Evolutionary conservation across 2,329 filamentous ascomycete species (phyloP).

Genomic region (Albifimbria verrucaria): DNA sequence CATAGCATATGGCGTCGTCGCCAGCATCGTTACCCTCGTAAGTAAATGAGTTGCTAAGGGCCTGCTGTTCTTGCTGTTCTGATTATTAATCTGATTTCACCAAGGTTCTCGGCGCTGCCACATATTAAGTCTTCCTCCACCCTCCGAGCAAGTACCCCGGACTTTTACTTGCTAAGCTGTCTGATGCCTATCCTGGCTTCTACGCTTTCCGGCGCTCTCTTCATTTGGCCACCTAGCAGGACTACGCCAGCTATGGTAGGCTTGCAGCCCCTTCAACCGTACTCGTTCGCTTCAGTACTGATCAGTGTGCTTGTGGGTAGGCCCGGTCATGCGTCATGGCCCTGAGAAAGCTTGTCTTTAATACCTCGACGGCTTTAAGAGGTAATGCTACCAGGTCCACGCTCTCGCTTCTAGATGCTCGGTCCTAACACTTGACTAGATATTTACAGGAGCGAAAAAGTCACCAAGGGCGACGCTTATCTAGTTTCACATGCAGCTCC

Average conservation of each 20-base stretch:
- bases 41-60: not conserved
- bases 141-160: not conserved
- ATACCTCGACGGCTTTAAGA: not conserved
- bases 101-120: not conserved
- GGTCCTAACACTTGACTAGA: not conserved
- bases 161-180: not conserved
- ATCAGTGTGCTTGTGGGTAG: not conserved
- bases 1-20: too few species aligned
- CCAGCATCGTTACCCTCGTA: not conserved
- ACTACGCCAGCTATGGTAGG: not conserved
- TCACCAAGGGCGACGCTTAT: not conserved
- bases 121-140: not conserved
- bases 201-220: not conserved
- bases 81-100: not conserved
- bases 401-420: not conserved
- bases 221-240: not conserved
- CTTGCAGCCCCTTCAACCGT: too few species aligned
- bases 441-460: not conserved
- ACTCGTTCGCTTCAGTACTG: too few species aligned
- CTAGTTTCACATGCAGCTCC: not conserved
- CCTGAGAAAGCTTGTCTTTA: not conserved
- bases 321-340: not conserved
- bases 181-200: not conserved
- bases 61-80: not conserved
- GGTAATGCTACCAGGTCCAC: not conserved